Conservation (phyloP, 176 grass and related monocot species). For the Hordeum marinum region DNA sequence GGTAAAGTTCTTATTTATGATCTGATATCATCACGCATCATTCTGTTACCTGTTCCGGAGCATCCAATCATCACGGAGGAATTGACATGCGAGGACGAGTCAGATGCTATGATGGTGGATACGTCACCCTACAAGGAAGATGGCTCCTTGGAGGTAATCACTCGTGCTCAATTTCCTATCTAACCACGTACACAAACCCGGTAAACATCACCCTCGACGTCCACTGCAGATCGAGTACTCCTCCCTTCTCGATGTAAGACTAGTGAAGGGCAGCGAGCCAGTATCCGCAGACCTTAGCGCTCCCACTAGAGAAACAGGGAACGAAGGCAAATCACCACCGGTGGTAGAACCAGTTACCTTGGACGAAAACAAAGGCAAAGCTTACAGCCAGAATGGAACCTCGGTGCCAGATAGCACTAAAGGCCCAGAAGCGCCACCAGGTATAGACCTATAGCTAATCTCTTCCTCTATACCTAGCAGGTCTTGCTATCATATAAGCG, state of each 20-base stretch:
- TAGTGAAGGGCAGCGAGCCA: slow-evolving; percentile 44
- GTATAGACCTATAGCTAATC: no score
- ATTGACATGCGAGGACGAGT: slow-evolving; percentile 26
- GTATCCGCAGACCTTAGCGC: slow-evolving; percentile 9
- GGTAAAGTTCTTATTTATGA: slow-evolving; percentile 85
- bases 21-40: slow-evolving; percentile 54
- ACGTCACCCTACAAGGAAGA: slow-evolving; percentile 77
- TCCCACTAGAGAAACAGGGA: slow-evolving; percentile 18
- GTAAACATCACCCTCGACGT: background rate
- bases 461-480: background rate
- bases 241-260: slow-evolving; percentile 71
- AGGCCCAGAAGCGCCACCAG: background rate
- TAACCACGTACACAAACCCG: background rate
- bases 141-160: slow-evolving; percentile 83
- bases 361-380: slow-evolving; percentile 22
- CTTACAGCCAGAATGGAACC: background rate
- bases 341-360: background rate
- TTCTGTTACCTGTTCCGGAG: slow-evolving; percentile 61
- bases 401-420: slow-evolving; percentile 7
- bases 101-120: slow-evolving; percentile 19
- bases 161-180: background rate
- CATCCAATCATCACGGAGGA: slow-evolving; percentile 51
- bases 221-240: slow-evolving; percentile 72
- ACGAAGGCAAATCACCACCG: background rate
- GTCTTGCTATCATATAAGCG: slow-evolving; percentile 1